Evolutionary conservation across 164 flowering plant species (phyloP).

Genomic region (Amborella trichopoda): DNA sequence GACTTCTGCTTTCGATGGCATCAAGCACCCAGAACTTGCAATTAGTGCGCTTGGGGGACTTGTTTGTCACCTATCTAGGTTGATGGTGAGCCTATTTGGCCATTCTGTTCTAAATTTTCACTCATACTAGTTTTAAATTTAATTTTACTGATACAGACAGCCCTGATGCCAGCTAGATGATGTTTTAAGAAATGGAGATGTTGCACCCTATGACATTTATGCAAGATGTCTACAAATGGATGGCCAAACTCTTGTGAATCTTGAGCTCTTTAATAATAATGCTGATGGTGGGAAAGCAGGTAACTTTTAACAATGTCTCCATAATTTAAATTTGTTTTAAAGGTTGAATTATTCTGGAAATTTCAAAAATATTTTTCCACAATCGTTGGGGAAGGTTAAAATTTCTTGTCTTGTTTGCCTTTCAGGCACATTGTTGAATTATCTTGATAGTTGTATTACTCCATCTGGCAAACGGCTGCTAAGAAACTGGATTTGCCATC

Average conservation of each 20-base stretch:
- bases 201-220: constrained; percentile 65
- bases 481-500: constrained; percentile 91
- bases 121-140: neutral
- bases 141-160: constrained; percentile 1
- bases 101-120: neutral
- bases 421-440: constrained; percentile 76
- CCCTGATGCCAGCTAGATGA: constrained; percentile 52
- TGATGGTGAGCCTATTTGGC: constrained; percentile 42
- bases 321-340: neutral
- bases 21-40: constrained; percentile 32
- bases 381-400: neutral
- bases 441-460: constrained; percentile 76
- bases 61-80: constrained; percentile 54
- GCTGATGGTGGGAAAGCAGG: constrained; percentile 86
- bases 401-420: constrained; percentile 1
- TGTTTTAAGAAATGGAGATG: constrained; percentile 61
- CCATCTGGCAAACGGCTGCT: constrained; percentile 81
- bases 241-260: constrained; percentile 86
- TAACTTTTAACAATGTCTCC: constrained; percentile 13
- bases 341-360: neutral
- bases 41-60: constrained; percentile 77
- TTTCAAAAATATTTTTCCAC: neutral
- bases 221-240: constrained; percentile 82
- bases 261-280: constrained; percentile 77
- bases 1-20: constrained; percentile 35